Evolutionary conservation across 345 rosid species (phyloP).

Genomic region (Sisymbrium irio): DNA sequence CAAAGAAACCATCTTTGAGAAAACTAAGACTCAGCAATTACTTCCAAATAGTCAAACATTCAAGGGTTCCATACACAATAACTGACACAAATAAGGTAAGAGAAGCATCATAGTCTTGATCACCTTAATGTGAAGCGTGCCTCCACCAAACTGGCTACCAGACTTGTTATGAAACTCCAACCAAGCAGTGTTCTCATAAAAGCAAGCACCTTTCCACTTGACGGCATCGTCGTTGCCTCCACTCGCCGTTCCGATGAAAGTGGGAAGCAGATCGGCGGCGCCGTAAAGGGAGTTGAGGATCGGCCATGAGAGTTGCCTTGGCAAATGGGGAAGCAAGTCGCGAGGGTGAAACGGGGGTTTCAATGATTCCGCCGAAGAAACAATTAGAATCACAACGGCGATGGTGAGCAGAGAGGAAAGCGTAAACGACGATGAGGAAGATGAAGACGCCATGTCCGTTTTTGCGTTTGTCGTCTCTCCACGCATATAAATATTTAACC

Average conservation of each 20-base stretch:
- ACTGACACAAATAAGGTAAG: too few species aligned
- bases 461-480: slow-evolving; percentile 1
- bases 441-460: slow-evolving; percentile 29
- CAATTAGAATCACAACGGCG: slow-evolving; percentile 8
- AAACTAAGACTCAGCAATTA: too few species aligned
- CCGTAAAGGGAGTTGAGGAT: slow-evolving; percentile 61
- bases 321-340: slow-evolving; percentile 74
- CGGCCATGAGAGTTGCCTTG: slow-evolving; percentile 79
- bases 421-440: slow-evolving; percentile 19
- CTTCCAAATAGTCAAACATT: too few species aligned
- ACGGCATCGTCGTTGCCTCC: slow-evolving; percentile 32
- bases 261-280: slow-evolving; percentile 74
- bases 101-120: too few species aligned
- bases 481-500: background rate
- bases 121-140: slow-evolving; percentile 69
- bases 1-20: background rate
- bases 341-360: slow-evolving; percentile 59
- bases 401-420: slow-evolving; percentile 17
- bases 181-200: slow-evolving; percentile 66
- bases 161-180: slow-evolving; percentile 86
- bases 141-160: slow-evolving; percentile 84
- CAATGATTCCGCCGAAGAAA: slow-evolving; percentile 25
- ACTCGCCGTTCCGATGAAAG: slow-evolving; percentile 74
- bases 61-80: too few species aligned
- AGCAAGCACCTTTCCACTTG: slow-evolving; percentile 95